Evolutionary conservation across 306 rosid genomes (phyloP), one percentile per base, ranked within the genome.

Genomic region (Begonia masoniana): DNA sequence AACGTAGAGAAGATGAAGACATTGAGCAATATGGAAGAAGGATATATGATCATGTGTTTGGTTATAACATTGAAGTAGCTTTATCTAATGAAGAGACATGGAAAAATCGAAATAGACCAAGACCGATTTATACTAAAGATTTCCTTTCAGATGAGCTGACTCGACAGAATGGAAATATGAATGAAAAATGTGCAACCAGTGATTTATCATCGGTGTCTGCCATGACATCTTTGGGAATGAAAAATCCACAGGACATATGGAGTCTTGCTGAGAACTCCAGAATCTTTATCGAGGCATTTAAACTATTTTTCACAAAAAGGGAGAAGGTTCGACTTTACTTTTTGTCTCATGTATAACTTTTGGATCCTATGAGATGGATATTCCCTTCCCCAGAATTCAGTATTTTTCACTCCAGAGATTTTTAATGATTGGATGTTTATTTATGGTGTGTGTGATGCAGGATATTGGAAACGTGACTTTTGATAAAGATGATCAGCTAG

Each of bases 181-280:
- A 70, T 43, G 79, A 57, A 49, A 74, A 58, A 36, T 54, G 47
- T 59, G 68, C 65, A 39, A 60, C 70, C 59, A 74, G 60, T 60
- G 82, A 70, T 66, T 79, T 51, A 36, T 69, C 64, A 1, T 76
- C 75, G 17, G 78, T 79, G 45, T 92, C 99, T 72, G 87, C 95
- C 53, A 92, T 87, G 99, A 50, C 84, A 53, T 81, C 88, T 65
- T 66, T 86, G 63, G 96, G 93, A 62, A 74, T 87, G 84, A 92
- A 92, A 81, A 92, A 92, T 74, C 96, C 99, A 43, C 99, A 92
- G 75, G 99, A 92, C 62, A 73, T 87, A 59, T 92, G 99, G 99
- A 79, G 93, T 73, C 88, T 92, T 17, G 8, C 15, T 62, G 99
- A 92, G 62, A 92, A 84, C 68, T 71, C 93, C 31, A 77, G 73